phyloP scores from a whole-genome alignment of 2,329 filamentous ascomycete genomes.

The Aureobasidium sp. region DNA sequence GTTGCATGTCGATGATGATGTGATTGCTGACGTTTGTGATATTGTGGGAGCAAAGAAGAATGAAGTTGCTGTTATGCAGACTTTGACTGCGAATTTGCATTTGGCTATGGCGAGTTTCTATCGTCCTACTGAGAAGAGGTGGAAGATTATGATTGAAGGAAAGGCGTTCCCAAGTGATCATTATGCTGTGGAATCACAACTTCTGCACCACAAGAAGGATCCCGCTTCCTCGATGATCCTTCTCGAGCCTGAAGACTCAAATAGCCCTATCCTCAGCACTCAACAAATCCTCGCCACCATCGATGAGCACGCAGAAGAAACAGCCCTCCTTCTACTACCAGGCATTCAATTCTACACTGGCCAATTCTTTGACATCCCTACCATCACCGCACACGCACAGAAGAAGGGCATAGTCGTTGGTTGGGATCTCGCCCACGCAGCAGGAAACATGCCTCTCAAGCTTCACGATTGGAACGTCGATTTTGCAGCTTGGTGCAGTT shows the following conservation, averaged over 20 bases:
- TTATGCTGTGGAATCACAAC: conserved; percentile 78
- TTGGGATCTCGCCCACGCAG: conserved; percentile 85
- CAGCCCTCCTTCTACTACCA: conserved; percentile 72
- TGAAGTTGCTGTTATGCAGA: conserved; percentile 86
- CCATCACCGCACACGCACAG: conserved; percentile 72
- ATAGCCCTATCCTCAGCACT: conserved; percentile 57
- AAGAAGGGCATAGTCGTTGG: conserved; percentile 65
- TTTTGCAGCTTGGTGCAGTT: conserved; percentile 88
- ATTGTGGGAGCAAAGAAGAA: conserved; percentile 65
- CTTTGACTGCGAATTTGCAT: conserved; percentile 74
- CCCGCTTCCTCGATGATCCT: conserved; percentile 64
- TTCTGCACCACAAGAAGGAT: conserved; percentile 61
- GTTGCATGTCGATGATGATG: conserved; percentile 71
- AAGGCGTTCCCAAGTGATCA: conserved; percentile 87
- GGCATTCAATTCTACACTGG: conserved; percentile 91
- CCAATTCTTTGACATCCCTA: conserved; percentile 75
- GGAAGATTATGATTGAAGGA: conserved; percentile 83
- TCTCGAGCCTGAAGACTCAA: conserved; percentile 54
- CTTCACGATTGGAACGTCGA: conserved; percentile 88
- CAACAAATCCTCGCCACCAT: conserved; percentile 66
- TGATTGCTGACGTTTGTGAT: conserved; percentile 61
- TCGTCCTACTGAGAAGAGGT: conserved; percentile 54
- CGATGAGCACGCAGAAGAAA: conserved; percentile 63
- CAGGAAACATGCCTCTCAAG: conserved; percentile 70
- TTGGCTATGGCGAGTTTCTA: conserved; percentile 82